Conservation (phyloP, 495 filamentous ascomycete species). For the Penicillium canescens region DNA sequence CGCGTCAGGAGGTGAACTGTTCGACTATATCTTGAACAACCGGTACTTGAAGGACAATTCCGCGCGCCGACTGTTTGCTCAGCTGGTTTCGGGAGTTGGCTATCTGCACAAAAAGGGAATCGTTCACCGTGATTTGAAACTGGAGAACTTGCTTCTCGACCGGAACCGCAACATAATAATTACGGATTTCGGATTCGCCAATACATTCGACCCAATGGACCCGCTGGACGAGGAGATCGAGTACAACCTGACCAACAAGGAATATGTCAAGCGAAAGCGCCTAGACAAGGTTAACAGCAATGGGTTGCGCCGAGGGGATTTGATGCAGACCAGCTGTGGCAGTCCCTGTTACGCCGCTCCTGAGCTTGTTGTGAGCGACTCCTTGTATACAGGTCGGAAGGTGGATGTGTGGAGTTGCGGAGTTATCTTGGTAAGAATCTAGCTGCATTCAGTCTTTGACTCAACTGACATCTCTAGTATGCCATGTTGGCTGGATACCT, state of each 20-base stretch:
- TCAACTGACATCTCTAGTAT: slow-evolving; percentile 61
- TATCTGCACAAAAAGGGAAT: slow-evolving; percentile 99
- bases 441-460: not conserved
- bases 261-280: slow-evolving; percentile 76
- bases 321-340: slow-evolving; percentile 61
- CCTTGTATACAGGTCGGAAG: slow-evolving; percentile 93
- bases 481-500: slow-evolving; percentile 98
- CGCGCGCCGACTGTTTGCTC: slow-evolving; percentile 89
- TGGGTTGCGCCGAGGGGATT: slow-evolving; percentile 70
- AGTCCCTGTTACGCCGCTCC: slow-evolving; percentile 90
- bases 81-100: slow-evolving; percentile 93
- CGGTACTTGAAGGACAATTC: slow-evolving; percentile 92
- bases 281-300: slow-evolving; percentile 82
- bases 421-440: slow-evolving; percentile 85
- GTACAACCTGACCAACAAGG: slow-evolving; percentile 77
- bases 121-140: slow-evolving; percentile 94
- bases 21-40: slow-evolving; percentile 97
- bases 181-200: slow-evolving; percentile 98
- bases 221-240: slow-evolving; percentile 90
- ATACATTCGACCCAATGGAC: slow-evolving; percentile 89
- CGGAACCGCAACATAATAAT: slow-evolving; percentile 99
- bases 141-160: slow-evolving; percentile 95
- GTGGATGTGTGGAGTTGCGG: slow-evolving; percentile 99
- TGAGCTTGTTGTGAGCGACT: slow-evolving; percentile 96
- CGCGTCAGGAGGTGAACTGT: slow-evolving; percentile 94